These are phyloP conservation scores for Alternaria metachromatica DNA, from an alignment of 2,329 filamentous ascomycete species.

Conservation along the genomic window DNA sequence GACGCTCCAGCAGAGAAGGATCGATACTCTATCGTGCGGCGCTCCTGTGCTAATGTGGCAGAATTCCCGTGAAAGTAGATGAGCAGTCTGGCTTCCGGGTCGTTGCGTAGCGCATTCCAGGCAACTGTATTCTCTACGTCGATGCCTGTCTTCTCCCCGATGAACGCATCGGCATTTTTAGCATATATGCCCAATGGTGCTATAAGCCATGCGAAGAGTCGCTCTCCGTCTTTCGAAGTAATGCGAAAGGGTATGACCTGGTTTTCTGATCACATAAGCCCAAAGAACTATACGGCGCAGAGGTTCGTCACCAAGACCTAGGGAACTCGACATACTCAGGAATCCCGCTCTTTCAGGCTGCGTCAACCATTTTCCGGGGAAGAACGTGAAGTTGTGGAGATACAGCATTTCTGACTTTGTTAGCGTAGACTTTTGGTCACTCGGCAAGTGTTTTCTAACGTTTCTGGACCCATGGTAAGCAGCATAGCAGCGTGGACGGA, in stretches of 20 bases:
- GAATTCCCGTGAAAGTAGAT: constrained; percentile 67
- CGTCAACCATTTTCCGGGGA: constrained; percentile 44
- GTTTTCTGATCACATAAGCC: constrained; percentile 63
- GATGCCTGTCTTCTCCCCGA: constrained; percentile 52
- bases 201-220: constrained; percentile 89
- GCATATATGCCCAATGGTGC: constrained; percentile 79
- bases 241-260: constrained; percentile 87
- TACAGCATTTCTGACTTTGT: constrained; percentile 42
- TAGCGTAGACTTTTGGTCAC: constrained; percentile 6
- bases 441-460: constrained; percentile 19
- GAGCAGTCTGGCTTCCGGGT: constrained; percentile 62
- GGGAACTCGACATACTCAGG: constrained; percentile 33
- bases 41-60: constrained; percentile 79
- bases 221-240: constrained; percentile 74
- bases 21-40: constrained; percentile 79
- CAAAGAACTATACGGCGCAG: background rate
- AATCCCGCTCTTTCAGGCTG: constrained; percentile 48
- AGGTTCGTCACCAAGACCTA: background rate
- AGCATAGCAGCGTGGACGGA: constrained; percentile 42
- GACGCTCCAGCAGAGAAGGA: constrained; percentile 69
- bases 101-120: constrained; percentile 58
- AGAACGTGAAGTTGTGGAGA: constrained; percentile 44
- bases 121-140: constrained; percentile 56
- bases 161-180: constrained; percentile 69
- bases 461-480: constrained; percentile 47